A percentile compares a stretch with the other conserved stretches of the same genome.
Evolutionary conservation across 1,284 basidiomycete genomes (phyloP).

Genomic region (Papiliotrema fonsecae): DNA sequence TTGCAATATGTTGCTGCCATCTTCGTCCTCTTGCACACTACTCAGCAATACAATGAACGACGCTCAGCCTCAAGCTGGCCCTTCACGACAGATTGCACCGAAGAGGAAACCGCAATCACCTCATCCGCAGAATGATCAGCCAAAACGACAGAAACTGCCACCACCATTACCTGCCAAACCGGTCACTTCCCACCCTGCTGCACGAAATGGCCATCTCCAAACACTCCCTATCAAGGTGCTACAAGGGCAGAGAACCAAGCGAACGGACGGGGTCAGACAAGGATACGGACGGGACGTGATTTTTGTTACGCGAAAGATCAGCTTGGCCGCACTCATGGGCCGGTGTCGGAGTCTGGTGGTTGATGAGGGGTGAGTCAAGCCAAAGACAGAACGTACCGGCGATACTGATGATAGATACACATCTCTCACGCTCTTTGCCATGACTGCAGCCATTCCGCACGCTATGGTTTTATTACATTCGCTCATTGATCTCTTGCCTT

Average conservation of each 20-base stretch:
- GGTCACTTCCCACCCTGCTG: background rate
- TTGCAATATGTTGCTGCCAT: background rate
- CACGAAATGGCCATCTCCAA: background rate
- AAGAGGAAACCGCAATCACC: background rate
- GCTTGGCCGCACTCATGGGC: slow-evolving; percentile 67
- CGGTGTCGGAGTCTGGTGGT: slow-evolving; percentile 71
- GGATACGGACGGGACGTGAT: slow-evolving; percentile 65
- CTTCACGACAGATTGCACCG: background rate
- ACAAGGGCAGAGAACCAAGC: background rate
- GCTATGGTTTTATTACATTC: slow-evolving; percentile 66
- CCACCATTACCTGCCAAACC: background rate
- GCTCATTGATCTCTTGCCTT: slow-evolving; percentile 69
- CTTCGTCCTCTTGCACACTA: no score
- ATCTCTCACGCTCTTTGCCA: slow-evolving; percentile 68
- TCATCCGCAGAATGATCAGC: background rate
- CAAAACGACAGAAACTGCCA: background rate
- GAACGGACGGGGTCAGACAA: slow-evolving; percentile 29
- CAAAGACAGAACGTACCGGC: background rate
- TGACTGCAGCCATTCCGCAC: slow-evolving; percentile 83
- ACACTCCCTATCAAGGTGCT: slow-evolving; percentile 2
- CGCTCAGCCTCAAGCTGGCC: background rate
- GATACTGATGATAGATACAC: slow-evolving; percentile 57
- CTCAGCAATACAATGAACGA: background rate
- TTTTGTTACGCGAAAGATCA: slow-evolving; percentile 72
- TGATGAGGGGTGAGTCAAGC: slow-evolving; percentile 63